Evolutionary conservation across 192 early-diverging fungal species (phyloP), one percentile per base, ranked within the genome.

Genomic region (Linnemannia zychae): DNA sequence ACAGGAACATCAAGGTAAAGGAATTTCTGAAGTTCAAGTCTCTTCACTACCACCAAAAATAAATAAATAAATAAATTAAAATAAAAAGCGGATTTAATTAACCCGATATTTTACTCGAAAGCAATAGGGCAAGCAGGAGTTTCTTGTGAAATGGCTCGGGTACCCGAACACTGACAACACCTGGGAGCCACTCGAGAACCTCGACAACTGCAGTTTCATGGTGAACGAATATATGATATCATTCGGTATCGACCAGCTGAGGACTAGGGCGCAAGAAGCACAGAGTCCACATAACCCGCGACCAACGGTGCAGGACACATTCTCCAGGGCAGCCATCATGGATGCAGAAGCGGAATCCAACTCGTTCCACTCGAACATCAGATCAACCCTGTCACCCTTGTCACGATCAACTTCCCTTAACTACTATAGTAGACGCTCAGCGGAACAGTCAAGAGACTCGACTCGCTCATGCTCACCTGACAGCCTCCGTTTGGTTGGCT

Each of bases 111-210:
- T 24, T 44, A 44, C 40, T 11, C 4, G 40, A 63, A 15, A 24
- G 15, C 24, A 7, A 34, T 74, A 80, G 78, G 24, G 73, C 16
- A 53, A 33, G 7, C 78, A 68, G 18, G 36, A 80, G 34, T 93
- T 87, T 67, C 75, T 76, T 66, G 88, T 93, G 44, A 92, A 92
- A 65, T 93, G 92, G 92, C 74, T 87, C n/a, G 89, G 88, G 0
- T 93, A 89, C 24, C 71, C 76, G 2, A 77, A 85, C 33, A 78
- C 75, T 1, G 84, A 89, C 18, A 90, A 91, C 84, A 92, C 92
- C 0, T 93, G 92, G 92, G 92, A 93, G 49, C 76, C 69, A 7
- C 87, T 92, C 53, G 88, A 91, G 17, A 90, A 93, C 74, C 77
- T 93, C 33, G 53, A 67, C 11, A 76, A 76, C 40, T 85, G 83